Evolutionary conservation across 805 yeast species (phyloP), one percentile per base, ranked within the genome.

Genomic region (Saccharomycopsis fodiens): DNA sequence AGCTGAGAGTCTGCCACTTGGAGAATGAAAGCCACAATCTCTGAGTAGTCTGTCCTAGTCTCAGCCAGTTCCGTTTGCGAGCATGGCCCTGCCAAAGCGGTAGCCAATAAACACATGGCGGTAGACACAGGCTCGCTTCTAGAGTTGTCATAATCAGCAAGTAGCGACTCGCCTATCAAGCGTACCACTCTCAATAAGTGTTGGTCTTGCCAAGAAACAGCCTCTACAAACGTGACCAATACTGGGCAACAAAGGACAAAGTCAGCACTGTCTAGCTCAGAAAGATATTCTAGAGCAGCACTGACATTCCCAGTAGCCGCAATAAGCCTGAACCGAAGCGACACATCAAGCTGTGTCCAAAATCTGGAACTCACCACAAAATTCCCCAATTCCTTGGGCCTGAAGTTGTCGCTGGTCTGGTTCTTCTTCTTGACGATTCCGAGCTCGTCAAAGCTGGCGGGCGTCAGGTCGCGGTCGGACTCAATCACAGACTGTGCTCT

Each of bases 151-250:
- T 22, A 36, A 12, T 16, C 13, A 3, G 44, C 23, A 13, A 49
- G 19, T 6, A 49, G 23, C 23, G 46, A 42, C 2, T 45, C 41
- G 6, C 50, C 52, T 10, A 49, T 37, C 30, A 49, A 23, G 23
- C 52, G 29, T 3, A 42, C 20, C 23, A 41, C 29, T 10, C 10
- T 25, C 6, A 25, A 10, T 6, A 6, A 10, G 10, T 25, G 29
- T 25, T 25, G 6, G 10, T 25, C 10, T 25, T 25, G 6, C 29
- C 29, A 25, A 25, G 29, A 7, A 10, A 25, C 29, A 25, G 10
- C 10, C 10, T 25, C 29, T 25, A 25, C 6, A 25, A 7, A 25
- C 10, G 10, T 25, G 10, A 25, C 29, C 29, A 25, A 25, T 25
- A 7, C 29, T 10, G 6, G 29, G 10, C 29, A 25, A 10, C 29